These are phyloP conservation scores for Fusarium sacchari DNA, from an alignment of 2,329 filamentous ascomycete genomes.

Conservation along the genomic window DNA sequence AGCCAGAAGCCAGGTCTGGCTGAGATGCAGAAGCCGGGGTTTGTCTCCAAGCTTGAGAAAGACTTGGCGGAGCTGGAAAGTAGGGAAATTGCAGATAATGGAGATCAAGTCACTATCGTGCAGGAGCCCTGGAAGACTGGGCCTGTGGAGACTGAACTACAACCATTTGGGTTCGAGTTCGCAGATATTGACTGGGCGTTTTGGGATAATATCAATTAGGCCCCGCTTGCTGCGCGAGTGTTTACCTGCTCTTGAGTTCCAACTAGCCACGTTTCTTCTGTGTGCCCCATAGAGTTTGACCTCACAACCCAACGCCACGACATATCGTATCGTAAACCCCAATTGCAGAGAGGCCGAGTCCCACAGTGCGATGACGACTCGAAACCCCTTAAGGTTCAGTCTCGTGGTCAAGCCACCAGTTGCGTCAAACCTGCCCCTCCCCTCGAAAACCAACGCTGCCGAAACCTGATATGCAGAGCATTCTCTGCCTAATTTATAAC, in stretches of 20 bases:
- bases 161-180: constrained; percentile 26
- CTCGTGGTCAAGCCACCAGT: neutral
- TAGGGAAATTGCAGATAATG: accelerated
- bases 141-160: neutral
- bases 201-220: constrained; percentile 20
- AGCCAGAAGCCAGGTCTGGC: constrained; percentile 1
- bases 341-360: neutral
- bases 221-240: accelerated
- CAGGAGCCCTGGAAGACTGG: neutral
- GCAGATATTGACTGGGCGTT: constrained; percentile 25
- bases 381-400: no score
- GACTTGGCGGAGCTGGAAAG: neutral
- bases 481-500: neutral
- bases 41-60: constrained; percentile 3
- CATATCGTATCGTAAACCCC: neutral
- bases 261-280: neutral
- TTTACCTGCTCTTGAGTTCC: neutral
- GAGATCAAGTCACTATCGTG: neutral
- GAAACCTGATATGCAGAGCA: accelerated
- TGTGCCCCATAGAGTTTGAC: accelerated
- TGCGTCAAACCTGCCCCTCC: neutral
- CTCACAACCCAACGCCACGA: neutral
- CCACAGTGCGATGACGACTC: no score
- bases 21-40: neutral
- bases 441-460: neutral